Evolutionary conservation across 768 basidiomycete species (phyloP).

Genomic region (Suillus bovinus): DNA sequence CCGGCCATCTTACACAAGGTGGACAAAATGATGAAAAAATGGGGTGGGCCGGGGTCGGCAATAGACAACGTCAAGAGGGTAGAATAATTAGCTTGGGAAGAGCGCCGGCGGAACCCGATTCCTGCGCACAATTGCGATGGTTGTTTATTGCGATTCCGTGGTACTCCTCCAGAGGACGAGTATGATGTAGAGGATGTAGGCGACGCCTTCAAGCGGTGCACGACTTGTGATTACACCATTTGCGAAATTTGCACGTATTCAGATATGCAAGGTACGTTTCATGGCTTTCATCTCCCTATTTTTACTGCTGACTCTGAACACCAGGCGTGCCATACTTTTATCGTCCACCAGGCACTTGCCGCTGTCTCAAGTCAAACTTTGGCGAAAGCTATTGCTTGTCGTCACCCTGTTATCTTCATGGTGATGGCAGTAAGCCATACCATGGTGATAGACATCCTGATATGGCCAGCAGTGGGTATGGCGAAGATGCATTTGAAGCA

Average conservation of each 20-base stretch:
- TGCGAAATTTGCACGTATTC: neutral
- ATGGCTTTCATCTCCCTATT: neutral
- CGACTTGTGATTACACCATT: neutral
- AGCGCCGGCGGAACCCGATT: neutral
- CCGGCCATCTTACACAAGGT: constrained; percentile 17
- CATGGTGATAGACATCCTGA: neutral
- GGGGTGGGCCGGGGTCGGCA: constrained; percentile 6
- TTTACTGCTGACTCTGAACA: neutral
- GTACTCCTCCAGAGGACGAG: constrained; percentile 4
- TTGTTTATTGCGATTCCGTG: neutral
- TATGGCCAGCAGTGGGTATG: neutral
- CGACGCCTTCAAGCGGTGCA: neutral
- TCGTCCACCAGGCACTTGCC: neutral
- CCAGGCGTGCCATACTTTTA: neutral
- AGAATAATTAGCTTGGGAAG: neutral
- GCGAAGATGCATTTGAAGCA: constrained; percentile 16
- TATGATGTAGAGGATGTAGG: neutral
- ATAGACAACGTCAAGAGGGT: neutral
- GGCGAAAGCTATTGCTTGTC: neutral
- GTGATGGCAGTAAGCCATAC: neutral
- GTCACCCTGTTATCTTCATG: neutral
- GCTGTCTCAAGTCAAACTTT: neutral
- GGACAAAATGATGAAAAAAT: constrained; percentile 18
- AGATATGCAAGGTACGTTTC: neutral
- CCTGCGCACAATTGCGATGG: neutral